These are phyloP conservation scores for Gossypium laxum DNA, from an alignment of 441 rosid species.

Conservation along the genomic window DNA sequence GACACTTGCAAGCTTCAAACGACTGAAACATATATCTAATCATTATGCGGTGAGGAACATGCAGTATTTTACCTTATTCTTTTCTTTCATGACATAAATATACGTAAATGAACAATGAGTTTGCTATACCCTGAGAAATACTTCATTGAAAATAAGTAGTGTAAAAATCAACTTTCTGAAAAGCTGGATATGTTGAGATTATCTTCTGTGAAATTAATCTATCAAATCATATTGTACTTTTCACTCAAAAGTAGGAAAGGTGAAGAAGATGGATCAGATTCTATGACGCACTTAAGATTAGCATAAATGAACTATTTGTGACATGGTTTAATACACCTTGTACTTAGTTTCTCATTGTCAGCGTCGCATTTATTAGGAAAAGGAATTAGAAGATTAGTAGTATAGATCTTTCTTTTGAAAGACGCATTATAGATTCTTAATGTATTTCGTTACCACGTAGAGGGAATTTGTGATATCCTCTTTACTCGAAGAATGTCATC, in stretches of 20 bases:
- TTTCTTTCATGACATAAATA: neutral
- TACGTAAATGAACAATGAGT: neutral
- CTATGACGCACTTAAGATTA: neutral
- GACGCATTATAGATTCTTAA: neutral
- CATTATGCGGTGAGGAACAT: conserved; percentile 55
- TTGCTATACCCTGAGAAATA: neutral
- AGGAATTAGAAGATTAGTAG: too few species aligned
- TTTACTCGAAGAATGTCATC: neutral
- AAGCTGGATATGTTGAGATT: neutral
- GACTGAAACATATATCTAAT: conserved; percentile 63
- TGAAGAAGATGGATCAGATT: neutral
- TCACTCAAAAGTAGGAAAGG: neutral
- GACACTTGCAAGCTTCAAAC: conserved; percentile 94
- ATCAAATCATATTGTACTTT: neutral
- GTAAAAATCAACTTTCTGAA: neutral
- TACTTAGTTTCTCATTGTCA: neutral
- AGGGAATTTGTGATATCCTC: neutral
- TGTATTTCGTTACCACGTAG: neutral
- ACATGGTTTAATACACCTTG: neutral
- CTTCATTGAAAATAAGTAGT: neutral
- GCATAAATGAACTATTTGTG: neutral
- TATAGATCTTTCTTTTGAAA: too few species aligned
- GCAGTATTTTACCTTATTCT: neutral
- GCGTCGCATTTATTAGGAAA: too few species aligned
- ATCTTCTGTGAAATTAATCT: neutral